A percentile compares a stretch with the other conserved stretches of the same genome.
Conservation (phyloP, 2,329 filamentous ascomycete genomes). For the Neospermospora avenae region DNA sequence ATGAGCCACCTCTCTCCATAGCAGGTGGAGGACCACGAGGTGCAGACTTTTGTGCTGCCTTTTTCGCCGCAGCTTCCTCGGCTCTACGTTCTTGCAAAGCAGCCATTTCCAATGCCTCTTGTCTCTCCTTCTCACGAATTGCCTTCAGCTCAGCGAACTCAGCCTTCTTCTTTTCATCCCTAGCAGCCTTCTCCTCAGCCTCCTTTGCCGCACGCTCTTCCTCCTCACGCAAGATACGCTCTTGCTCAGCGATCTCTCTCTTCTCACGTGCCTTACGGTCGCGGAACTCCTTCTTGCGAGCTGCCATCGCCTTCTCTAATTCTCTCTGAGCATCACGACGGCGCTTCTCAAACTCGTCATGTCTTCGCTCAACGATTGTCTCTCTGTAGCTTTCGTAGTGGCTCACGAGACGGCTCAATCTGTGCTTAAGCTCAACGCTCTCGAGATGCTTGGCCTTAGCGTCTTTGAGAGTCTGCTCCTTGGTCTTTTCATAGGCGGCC, state of each 20-base stretch:
- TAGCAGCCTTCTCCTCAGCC: constrained; percentile 77
- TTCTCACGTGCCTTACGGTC: constrained; percentile 81
- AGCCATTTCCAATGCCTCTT: constrained; percentile 64
- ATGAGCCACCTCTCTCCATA: constrained; percentile 48
- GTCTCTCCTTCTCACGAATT: constrained; percentile 61
- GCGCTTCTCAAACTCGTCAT: constrained; percentile 93
- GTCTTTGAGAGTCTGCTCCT: constrained; percentile 73
- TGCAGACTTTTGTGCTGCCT: constrained; percentile 53
- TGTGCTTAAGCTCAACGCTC: constrained; percentile 89
- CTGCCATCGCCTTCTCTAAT: constrained; percentile 84
- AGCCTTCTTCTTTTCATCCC: constrained; percentile 75
- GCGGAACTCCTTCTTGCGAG: constrained; percentile 82
- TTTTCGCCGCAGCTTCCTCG: constrained; percentile 80
- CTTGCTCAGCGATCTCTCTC: constrained; percentile 79
- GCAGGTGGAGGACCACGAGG: constrained; percentile 39
- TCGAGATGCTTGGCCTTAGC: constrained; percentile 87
- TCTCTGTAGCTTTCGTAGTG: constrained; percentile 80
- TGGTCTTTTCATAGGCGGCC: constrained; percentile 75
- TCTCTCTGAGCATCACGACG: constrained; percentile 89
- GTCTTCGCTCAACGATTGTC: constrained; percentile 79
- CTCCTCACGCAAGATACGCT: constrained; percentile 74
- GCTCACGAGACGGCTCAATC: constrained; percentile 80
- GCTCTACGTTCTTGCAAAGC: constrained; percentile 76
- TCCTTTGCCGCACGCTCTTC: constrained; percentile 79
- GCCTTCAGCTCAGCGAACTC: constrained; percentile 66